Percentiles rank a stretch among this genome's conserved stretches.
Conservation (phyloP, 257 asterid species). For the Solanum commersonii region DNA sequence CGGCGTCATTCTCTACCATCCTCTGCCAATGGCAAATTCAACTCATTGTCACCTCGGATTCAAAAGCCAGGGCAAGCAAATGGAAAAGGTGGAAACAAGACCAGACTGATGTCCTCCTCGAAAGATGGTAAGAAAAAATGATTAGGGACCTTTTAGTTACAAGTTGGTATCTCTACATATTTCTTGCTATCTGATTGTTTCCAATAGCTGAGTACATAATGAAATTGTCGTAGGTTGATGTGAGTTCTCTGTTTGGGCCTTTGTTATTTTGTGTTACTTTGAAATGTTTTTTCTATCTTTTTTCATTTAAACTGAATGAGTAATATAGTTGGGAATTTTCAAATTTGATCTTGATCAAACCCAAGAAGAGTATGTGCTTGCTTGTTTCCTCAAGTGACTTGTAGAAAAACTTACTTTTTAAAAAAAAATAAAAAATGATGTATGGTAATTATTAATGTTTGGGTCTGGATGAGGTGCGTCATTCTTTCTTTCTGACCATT, state of each 20-base stretch:
- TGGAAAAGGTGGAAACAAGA: conserved; percentile 31
- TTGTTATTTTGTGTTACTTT: not conserved
- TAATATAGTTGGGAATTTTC: not conserved
- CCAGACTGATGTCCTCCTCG: conserved; percentile 35
- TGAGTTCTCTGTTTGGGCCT: not conserved
- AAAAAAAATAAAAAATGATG: too few species aligned
- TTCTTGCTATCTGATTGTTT: not conserved
- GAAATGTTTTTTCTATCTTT: not conserved
- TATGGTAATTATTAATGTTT: not conserved
- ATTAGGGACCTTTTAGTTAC: not conserved
- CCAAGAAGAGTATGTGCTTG: not conserved
- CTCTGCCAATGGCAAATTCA: conserved; percentile 27
- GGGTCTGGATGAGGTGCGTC: not conserved
- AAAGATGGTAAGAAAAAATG: conserved; percentile 31
- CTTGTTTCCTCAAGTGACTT: not conserved
- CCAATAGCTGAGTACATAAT: not conserved
- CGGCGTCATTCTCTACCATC: conserved; percentile 52
- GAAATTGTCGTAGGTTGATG: not conserved
- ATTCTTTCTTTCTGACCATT: not conserved
- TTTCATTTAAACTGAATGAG: not conserved
- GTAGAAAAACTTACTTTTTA: not conserved
- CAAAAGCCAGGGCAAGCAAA: conserved; percentile 29
- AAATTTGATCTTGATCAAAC: not conserved
- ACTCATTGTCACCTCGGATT: conserved; percentile 37
- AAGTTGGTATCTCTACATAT: not conserved